Base-by-base conservation (phyloP, 2,329 filamentous ascomycete species). In the Aspergillus sp. region DNA sequence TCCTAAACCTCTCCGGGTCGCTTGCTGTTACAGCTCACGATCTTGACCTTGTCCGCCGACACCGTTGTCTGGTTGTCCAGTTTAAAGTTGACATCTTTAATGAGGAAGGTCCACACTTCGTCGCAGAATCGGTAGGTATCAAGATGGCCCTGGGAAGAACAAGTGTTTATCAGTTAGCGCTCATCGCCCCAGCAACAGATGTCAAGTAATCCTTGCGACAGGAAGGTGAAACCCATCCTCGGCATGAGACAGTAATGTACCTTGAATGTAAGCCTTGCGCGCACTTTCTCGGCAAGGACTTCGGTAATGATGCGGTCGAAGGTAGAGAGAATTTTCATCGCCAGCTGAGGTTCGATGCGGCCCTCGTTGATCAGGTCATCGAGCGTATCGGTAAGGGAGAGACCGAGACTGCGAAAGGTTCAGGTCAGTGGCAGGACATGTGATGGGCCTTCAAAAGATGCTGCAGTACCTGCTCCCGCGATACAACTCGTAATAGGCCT, bases 121-220 rank as follows among this genome's bases (percentile, higher is more conserved):
- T 99, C 95, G 81, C 95, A 99, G 84, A 99, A 99, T 68, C 95
- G 90, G 82, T 99, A 99, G 16, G 95, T 98, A 75, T 98, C 93
- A 64, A 99, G 88, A 73, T 96, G 95, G 52, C 95, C 95, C 94
- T 97, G 55, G 36, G 69, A 51, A 57, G 11, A 54, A 57, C 53
- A 55, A 49, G 42, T 54, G 47, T 47, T 42, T 42, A 55, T 18
- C 58, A 14, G 14, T 42, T 42, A 42, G 36, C 36, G 16, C 36
- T 14, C 36, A 42, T 42, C 16, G 14, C 36, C 36, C 36, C 16
- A 42, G 36, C 36, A 42, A 42, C 36, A 42, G 36, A 42, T 1
- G 36, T 42, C 36, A 42, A n/a, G 36, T 42, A 16, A n/a, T 42
- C 36, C 16, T 18, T 2, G 53, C 56, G 16, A 39, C 49, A 18